Evolutionary conservation across 2,329 filamentous ascomycete genomes (phyloP).

Genomic region (Chaetomium olivaceum): DNA sequence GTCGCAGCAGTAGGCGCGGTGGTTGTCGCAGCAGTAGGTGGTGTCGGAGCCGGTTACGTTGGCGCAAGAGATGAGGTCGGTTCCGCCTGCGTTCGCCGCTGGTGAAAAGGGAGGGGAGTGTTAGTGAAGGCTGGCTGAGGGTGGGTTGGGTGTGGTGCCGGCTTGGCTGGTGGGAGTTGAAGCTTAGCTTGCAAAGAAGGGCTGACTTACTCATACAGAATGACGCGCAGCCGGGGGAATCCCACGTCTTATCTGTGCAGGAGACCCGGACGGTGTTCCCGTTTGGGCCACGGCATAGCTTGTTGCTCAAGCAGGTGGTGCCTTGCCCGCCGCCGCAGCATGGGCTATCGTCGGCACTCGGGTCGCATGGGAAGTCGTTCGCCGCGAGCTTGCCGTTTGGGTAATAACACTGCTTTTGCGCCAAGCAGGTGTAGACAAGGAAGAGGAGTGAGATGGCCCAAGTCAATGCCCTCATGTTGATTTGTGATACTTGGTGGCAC

Average conservation of each 20-base stretch:
- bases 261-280: slow-evolving; percentile 14
- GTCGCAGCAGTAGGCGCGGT: slow-evolving; percentile 14
- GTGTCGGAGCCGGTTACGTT: slow-evolving; percentile 19
- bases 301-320: slow-evolving; percentile 17
- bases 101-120: neutral
- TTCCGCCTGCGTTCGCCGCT: slow-evolving; percentile 8
- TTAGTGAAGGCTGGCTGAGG: neutral
- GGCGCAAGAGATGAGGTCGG: slow-evolving; percentile 19
- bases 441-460: neutral
- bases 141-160: neutral
- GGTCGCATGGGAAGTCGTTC: slow-evolving; percentile 16
- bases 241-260: slow-evolving; percentile 15
- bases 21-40: slow-evolving; percentile 19
- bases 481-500: neutral
- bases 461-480: neutral
- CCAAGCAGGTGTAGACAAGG: neutral
- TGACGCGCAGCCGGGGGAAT: slow-evolving; percentile 1
- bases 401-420: slow-evolving; percentile 15
- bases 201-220: slow-evolving; percentile 5
- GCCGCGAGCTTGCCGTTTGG: slow-evolving; percentile 6
- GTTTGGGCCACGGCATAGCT: slow-evolving; percentile 11
- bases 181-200: no score
- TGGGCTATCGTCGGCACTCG: slow-evolving; percentile 11
- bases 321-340: slow-evolving; percentile 15
- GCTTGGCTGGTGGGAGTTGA: neutral